A percentile compares a stretch with the other conserved stretches of the same genome.
phyloP scores from a whole-genome alignment of 345 rosid genomes.

The Heritiera littoralis region DNA sequence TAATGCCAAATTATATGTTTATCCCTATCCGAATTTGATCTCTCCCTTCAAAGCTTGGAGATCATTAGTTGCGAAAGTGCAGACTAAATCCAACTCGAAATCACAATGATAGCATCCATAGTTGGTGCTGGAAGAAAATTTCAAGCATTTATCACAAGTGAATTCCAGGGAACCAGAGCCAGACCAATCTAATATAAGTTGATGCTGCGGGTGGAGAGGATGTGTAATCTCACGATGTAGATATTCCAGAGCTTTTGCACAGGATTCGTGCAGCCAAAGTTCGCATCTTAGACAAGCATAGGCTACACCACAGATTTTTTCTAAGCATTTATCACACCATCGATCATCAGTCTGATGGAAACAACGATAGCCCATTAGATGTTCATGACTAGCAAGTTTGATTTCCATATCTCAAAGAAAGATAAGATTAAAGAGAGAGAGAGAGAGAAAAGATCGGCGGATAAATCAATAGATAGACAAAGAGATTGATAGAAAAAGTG shows the following conservation, averaged over 20 bases:
- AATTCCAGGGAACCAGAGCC: neutral
- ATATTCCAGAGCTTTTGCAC: constrained; percentile 12
- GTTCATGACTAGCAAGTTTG: constrained; percentile 9
- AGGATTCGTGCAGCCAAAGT: constrained; percentile 5
- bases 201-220: neutral
- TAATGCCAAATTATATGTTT: neutral
- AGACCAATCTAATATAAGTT: constrained; percentile 3
- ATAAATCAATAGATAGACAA: constrained; percentile 33
- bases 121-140: neutral
- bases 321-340: neutral
- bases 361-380: neutral
- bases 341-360: neutral
- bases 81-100: constrained; percentile 3
- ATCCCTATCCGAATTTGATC: neutral
- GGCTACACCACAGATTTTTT: constrained; percentile 4
- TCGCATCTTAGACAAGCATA: neutral
- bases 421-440: neutral
- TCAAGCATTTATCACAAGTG: neutral
- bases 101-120: neutral
- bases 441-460: neutral
- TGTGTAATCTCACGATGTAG: constrained; percentile 13
- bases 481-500: constrained; percentile 13
- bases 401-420: neutral
- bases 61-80: neutral
- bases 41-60: neutral